phyloP scores from a whole-genome alignment of 164 flowering plant genomes.

The Amborella trichopoda region DNA sequence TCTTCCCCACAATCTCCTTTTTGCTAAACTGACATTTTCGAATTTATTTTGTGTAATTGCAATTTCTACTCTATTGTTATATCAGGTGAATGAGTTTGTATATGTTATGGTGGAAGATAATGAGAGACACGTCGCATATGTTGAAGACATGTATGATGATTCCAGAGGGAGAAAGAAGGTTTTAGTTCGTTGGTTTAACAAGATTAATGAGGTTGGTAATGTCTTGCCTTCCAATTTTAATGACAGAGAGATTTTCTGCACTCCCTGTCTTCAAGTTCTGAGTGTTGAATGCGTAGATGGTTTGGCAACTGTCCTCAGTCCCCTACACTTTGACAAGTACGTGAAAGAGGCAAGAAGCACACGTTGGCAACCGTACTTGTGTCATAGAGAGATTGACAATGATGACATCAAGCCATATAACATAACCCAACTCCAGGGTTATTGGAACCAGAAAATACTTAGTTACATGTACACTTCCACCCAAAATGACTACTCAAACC shows the following conservation, averaged over 20 bases:
- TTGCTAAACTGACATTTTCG: neutral
- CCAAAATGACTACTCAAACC: conserved; percentile 6
- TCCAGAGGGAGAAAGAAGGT: conserved; percentile 71
- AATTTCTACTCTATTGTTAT: neutral
- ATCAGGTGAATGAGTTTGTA: conserved; percentile 66
- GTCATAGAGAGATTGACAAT: conserved; percentile 51
- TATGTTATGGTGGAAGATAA: conserved; percentile 71
- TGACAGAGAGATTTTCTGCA: conserved; percentile 93
- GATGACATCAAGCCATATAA: conserved; percentile 61
- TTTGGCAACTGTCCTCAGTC: conserved; percentile 67
- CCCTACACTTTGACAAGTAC: conserved; percentile 57
- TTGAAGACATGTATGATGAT: conserved; percentile 87
- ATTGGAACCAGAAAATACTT: conserved; percentile 65
- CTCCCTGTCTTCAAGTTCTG: conserved; percentile 95
- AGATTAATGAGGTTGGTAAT: conserved; percentile 83
- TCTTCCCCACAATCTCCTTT: neutral
- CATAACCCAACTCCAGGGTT: conserved; percentile 60
- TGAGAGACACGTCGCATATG: conserved; percentile 65
- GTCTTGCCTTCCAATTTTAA: conserved; percentile 55
- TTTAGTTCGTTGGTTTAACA: conserved; percentile 95
- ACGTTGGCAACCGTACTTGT: conserved; percentile 42
- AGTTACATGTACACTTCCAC: conserved; percentile 20
- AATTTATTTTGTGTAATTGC: neutral
- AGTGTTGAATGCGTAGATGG: conserved; percentile 95
- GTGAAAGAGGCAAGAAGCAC: conserved; percentile 24